Conservation (phyloP, 768 basidiomycete species). For the Termitomyces sp. region DNA sequence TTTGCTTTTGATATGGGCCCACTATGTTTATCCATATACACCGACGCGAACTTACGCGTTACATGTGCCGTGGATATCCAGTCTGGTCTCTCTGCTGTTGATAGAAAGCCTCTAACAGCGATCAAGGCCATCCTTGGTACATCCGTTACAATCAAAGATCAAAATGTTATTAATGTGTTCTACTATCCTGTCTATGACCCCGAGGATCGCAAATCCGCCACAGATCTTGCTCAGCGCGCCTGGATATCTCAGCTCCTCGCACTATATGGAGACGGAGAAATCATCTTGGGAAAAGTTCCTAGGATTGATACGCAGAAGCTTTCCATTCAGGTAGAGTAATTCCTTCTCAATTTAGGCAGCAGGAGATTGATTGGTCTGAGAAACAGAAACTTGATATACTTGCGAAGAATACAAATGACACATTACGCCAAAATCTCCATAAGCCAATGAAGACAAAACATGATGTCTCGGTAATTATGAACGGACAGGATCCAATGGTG, state of each 20-base stretch:
- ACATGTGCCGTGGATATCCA: conserved; percentile 54
- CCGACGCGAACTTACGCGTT: conserved; percentile 35
- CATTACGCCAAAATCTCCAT: conserved; percentile 38
- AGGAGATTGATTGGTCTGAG: background rate
- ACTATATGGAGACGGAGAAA: conserved; percentile 33
- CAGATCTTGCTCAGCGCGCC: conserved; percentile 37
- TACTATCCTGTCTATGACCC: conserved; percentile 28
- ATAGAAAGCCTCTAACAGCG: conserved; percentile 33
- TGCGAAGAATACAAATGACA: conserved; percentile 38
- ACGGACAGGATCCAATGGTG: conserved; percentile 18
- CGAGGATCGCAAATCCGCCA: conserved; percentile 21
- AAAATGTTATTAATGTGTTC: conserved; percentile 33
- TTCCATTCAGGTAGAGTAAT: conserved; percentile 24
- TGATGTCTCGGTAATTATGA: conserved; percentile 23
- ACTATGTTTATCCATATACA: conserved; percentile 42
- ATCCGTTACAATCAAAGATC: conserved; percentile 25
- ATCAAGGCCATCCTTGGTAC: conserved; percentile 37
- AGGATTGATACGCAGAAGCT: conserved; percentile 40
- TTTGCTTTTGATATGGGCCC: conserved; percentile 52
- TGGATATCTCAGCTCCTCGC: conserved; percentile 47
- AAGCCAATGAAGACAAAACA: conserved; percentile 43
- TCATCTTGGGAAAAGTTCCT: conserved; percentile 33
- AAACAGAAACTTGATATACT: conserved; percentile 33
- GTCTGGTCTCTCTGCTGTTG: conserved; percentile 34
- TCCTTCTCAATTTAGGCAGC: background rate